Evolutionary conservation across 768 basidiomycete genomes (phyloP).

Genomic region (Boletus sp.): DNA sequence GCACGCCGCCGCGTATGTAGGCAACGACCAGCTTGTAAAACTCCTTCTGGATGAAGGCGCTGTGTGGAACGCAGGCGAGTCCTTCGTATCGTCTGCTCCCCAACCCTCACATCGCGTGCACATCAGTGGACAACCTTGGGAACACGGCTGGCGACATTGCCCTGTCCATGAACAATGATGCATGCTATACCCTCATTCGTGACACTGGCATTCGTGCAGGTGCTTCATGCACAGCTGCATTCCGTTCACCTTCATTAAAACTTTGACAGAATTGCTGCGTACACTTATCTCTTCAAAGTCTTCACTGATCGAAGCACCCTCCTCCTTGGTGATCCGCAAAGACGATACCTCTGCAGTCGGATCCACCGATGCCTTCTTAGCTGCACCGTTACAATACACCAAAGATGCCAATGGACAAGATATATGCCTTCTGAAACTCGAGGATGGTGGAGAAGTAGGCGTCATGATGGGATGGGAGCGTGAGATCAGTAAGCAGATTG

Average conservation of each 20-base stretch:
- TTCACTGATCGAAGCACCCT: constrained; percentile 20
- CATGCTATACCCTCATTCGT: constrained; percentile 76
- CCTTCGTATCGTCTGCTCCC: neutral
- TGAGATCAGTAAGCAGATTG: constrained; percentile 58
- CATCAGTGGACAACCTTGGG: constrained; percentile 68
- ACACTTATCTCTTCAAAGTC: constrained; percentile 54
- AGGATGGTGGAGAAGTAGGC: constrained; percentile 74
- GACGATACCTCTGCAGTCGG: constrained; percentile 56
- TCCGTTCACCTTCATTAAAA: constrained; percentile 6
- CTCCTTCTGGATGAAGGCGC: constrained; percentile 79
- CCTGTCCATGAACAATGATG: constrained; percentile 75
- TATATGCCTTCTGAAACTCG: constrained; percentile 67
- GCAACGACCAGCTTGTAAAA: constrained; percentile 61
- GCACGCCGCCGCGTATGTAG: constrained; percentile 82
- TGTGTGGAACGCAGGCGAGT: constrained; percentile 83
- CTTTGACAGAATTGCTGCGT: constrained; percentile 64
- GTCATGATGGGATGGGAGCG: constrained; percentile 99
- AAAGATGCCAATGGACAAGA: constrained; percentile 76
- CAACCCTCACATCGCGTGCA: neutral
- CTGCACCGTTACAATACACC: constrained; percentile 65
- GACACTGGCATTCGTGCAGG: constrained; percentile 92
- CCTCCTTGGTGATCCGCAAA: constrained; percentile 43
- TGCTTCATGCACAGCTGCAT: constrained; percentile 33
- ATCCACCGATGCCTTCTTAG: constrained; percentile 68
- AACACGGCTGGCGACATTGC: constrained; percentile 91